Percentiles rank a stretch among this genome's conserved stretches.
Conservation (phyloP, 164 flowering plant species). For the Paratinospora sagittata region DNA sequence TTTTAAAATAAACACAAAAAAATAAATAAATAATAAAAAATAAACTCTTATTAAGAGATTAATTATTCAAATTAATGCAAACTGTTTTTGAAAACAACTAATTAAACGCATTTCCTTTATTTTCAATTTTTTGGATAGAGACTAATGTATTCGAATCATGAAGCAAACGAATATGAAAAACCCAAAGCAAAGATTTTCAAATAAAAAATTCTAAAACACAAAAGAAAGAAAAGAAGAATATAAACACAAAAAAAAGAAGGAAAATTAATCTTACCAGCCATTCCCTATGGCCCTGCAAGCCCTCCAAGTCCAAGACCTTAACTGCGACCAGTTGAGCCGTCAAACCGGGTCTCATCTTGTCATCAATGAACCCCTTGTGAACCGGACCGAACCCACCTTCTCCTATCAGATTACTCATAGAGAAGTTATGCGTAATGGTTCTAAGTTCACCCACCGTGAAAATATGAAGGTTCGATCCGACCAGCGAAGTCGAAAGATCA, state of each 20-base stretch:
- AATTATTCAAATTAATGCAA: too few relatives aligned
- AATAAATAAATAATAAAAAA: too few relatives aligned
- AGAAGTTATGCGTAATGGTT: conserved; percentile 45
- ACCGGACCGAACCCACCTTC: conserved; percentile 89
- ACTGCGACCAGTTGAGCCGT: conserved; percentile 70
- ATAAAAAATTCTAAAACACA: too few relatives aligned
- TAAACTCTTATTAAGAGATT: too few relatives aligned
- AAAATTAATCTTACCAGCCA: conserved; percentile 76
- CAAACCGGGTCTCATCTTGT: conserved; percentile 50
- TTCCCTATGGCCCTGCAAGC: conserved; percentile 79
- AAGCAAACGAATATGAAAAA: too few relatives aligned
- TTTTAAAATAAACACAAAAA: background rate
- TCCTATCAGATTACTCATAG: conserved; percentile 46
- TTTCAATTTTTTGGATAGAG: too few relatives aligned
- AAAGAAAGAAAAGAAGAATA: too few relatives aligned
- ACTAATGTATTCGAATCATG: too few relatives aligned
- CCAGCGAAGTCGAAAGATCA: conserved; percentile 51
- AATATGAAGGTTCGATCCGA: conserved; percentile 46
- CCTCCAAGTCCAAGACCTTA: conserved; percentile 65
- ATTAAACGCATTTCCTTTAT: too few relatives aligned
- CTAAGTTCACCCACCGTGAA: conserved; percentile 56
- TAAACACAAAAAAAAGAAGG: background rate
- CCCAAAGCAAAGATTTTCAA: too few relatives aligned
- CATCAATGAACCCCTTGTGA: conserved; percentile 69
- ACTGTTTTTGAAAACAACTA: too few relatives aligned